A percentile compares a stretch with the other conserved stretches of the same genome.
Evolutionary conservation across 83 land plant species (phyloP).

Genomic region (Diphasiastrum complanatum): DNA sequence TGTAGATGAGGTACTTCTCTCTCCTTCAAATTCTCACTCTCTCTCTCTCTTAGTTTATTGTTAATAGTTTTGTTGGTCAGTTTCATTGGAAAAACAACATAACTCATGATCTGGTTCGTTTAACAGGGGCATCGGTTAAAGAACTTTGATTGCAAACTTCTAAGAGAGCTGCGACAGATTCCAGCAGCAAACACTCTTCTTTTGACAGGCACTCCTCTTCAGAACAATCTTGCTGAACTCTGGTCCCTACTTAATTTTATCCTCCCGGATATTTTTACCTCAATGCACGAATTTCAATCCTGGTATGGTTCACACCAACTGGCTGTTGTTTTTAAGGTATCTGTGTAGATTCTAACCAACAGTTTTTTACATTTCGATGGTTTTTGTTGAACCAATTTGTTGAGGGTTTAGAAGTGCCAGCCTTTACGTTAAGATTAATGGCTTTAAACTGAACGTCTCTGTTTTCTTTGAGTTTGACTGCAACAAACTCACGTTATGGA

Average conservation of each 20-base stretch:
- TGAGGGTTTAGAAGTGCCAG: too few relatives aligned
- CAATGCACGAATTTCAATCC: background rate
- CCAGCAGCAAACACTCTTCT: background rate
- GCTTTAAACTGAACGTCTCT: too few relatives aligned
- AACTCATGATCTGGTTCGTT: too few relatives aligned
- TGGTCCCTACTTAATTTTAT: conserved; percentile 11
- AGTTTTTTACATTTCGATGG: background rate
- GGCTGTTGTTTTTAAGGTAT: background rate
- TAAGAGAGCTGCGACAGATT: background rate
- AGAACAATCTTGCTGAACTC: conserved; percentile 10
- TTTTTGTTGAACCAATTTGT: background rate
- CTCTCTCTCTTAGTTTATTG: too few relatives aligned
- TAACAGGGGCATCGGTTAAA: conserved; percentile 8
- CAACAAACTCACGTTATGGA: too few relatives aligned
- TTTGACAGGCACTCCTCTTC: conserved; percentile 11
- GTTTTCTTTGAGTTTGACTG: too few relatives aligned
- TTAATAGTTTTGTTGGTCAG: background rate
- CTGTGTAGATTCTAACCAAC: background rate
- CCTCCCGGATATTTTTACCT: conserved; percentile 3
- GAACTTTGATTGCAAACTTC: conserved; percentile 5
- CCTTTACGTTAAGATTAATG: too few relatives aligned
- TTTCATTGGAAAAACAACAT: too few relatives aligned
- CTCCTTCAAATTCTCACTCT: too few relatives aligned
- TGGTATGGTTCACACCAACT: conserved; percentile 2
- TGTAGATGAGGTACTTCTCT: conserved; percentile 14